Base-by-base conservation (phyloP, 495 filamentous ascomycete species). In the Penicillium samsonianum region DNA sequence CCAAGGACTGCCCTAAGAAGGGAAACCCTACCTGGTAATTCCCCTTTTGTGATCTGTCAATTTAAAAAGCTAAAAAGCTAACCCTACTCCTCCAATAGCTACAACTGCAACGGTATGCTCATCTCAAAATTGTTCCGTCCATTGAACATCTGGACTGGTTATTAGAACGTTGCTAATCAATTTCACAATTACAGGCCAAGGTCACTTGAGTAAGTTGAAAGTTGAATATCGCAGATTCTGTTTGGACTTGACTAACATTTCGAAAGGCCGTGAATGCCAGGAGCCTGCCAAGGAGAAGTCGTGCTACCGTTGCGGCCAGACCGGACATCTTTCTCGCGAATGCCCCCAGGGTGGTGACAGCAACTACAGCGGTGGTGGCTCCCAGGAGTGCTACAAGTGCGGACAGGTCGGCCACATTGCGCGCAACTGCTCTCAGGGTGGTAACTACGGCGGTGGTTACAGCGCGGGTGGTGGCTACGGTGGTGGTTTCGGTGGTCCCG, bases 321-420 rank as follows among this genome's bases (percentile, higher is more conserved):
- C 83, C 55, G 94, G 94, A 46, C 94, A 98, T 80, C 87, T 98
- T 71, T 92, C 90, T 60, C 93, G 94, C 65, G 94, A 98, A 61
- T 98, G 95, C 80, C 79, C 79, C 54, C 83, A 87, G 66, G 72
- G 78, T 40, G 70, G 74, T 54, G 76, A 81, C 61, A 76, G 77
- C 43, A 68, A 69, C 62, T 80, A 76, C 53, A 72, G 77, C 53
- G 79, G 72, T 55, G 68, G 72, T 59, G 71, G 76, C 57, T 82
- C 83, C 46, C 84, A 89, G 65, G 88, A 98, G 74, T 98, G 94
- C 87, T 98, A 98, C 88, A 98, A 98, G 86, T 98, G 95, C 78
- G 92, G 91, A 49, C 90, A 96, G 80, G 82, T 92, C 55, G 95
- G 94, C 55, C 94, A 98, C 82, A 98, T 98, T 73, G 94, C 94